Evolutionary conservation across 2,329 filamentous ascomycete species (phyloP).

Genomic region (Fusarium fracticaudum): DNA sequence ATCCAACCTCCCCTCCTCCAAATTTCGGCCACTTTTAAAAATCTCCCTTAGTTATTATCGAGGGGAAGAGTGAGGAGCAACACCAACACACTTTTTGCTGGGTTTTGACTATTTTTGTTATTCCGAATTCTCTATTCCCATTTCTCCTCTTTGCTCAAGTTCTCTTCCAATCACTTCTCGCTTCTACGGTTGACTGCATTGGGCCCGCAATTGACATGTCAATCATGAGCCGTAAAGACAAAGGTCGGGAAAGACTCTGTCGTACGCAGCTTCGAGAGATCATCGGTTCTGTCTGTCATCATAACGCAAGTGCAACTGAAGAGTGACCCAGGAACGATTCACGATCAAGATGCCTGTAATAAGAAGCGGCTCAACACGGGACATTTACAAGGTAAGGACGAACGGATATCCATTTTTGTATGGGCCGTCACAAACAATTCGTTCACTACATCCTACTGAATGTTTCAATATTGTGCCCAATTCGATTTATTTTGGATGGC

Average conservation of each 20-base stretch:
- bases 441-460: background rate
- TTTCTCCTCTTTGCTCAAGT: background rate
- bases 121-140: background rate
- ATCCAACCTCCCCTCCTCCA: constrained; percentile 26
- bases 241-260: constrained; percentile 32
- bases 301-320: constrained; percentile 26
- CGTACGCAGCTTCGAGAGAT: constrained; percentile 20
- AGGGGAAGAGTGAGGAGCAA: constrained; percentile 3
- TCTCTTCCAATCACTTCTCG: constrained; percentile 19
- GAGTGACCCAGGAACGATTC: constrained; percentile 6
- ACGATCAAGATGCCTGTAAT: constrained; percentile 15
- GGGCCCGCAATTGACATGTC: constrained; percentile 35
- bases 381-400: constrained; percentile 24
- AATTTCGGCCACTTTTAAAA: constrained; percentile 3
- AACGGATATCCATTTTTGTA: background rate
- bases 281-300: background rate
- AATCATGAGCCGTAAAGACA: constrained; percentile 34
- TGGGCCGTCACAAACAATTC: background rate
- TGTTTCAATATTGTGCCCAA: background rate
- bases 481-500: background rate
- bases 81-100: background rate
- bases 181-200: constrained; percentile 33
- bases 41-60: background rate
- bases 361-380: constrained; percentile 1
- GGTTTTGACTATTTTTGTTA: constrained; percentile 2